These are phyloP conservation scores for Bretschneidera sinensis DNA, from an alignment of 345 rosid species.

Conservation along the genomic window DNA sequence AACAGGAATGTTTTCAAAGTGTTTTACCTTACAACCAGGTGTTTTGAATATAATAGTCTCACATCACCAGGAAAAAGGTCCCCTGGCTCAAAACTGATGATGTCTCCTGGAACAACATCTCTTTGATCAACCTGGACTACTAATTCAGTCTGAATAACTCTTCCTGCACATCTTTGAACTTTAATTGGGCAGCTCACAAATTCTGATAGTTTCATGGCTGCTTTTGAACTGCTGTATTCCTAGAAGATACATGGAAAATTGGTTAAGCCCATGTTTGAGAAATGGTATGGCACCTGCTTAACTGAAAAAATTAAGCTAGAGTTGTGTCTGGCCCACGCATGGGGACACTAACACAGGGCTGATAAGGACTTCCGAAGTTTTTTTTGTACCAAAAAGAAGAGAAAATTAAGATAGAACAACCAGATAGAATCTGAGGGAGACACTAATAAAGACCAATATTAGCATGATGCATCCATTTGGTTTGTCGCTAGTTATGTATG, in stretches of 20 bases:
- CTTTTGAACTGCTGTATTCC: conserved; percentile 71
- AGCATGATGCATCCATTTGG: conserved; percentile 72
- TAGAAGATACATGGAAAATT: conserved; percentile 18
- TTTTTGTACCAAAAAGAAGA: no score
- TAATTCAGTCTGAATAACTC: conserved; percentile 60
- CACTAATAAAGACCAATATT: conserved; percentile 52
- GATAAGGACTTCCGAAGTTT: no score
- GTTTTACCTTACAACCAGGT: conserved; percentile 59
- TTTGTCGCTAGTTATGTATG: conserved; percentile 57
- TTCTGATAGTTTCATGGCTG: conserved; percentile 70
- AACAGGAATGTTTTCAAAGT: neutral
- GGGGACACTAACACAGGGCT: no score
- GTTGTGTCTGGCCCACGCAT: no score
- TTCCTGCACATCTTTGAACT: conserved; percentile 77
- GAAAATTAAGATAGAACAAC: no score
- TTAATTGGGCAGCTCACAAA: conserved; percentile 54
- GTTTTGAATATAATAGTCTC: conserved; percentile 56
- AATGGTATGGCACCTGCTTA: neutral
- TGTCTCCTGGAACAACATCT: conserved; percentile 71
- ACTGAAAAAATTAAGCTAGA: neutral
- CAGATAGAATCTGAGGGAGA: conserved; percentile 60
- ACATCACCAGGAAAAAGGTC: conserved; percentile 76
- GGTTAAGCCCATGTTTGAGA: neutral
- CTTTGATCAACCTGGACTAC: conserved; percentile 66
- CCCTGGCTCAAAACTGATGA: conserved; percentile 61